A percentile compares a stretch with the other conserved stretches of the same genome.
phyloP scores from a whole-genome alignment of 2,329 filamentous ascomycete species.

The Chaetomiaceae sp. region DNA sequence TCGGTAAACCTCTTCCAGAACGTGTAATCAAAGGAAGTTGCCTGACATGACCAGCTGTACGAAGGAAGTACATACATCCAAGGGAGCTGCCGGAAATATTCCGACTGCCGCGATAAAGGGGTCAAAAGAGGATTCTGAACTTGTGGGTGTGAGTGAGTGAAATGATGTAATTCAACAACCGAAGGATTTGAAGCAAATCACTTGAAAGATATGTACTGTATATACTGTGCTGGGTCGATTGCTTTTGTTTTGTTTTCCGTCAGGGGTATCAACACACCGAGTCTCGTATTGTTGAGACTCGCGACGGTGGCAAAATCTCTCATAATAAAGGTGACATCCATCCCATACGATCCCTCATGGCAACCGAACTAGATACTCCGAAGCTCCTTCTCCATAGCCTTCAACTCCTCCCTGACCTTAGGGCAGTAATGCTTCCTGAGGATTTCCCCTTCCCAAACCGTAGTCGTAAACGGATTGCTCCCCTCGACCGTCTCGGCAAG shows the following conservation, averaged over 20 bases:
- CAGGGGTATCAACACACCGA: constrained; percentile 6
- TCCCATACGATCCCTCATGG: background rate
- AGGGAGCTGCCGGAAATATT: background rate
- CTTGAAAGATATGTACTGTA: too few species aligned
- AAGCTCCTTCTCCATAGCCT: constrained; percentile 64
- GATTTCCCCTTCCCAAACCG: constrained; percentile 90
- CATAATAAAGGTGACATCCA: background rate
- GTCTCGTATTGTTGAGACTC: too few species aligned
- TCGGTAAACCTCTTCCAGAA: constrained; percentile 4
- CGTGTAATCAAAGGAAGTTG: background rate
- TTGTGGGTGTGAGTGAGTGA: too few species aligned
- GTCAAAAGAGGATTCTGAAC: background rate
- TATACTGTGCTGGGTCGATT: too few species aligned
- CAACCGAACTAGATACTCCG: constrained; percentile 8
- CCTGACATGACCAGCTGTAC: too few species aligned
- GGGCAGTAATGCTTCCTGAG: constrained; percentile 82
- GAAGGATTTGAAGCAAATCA: too few species aligned
- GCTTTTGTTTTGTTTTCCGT: too few species aligned
- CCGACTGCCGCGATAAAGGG: too few species aligned
- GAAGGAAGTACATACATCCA: too few species aligned
- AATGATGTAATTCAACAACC: too few species aligned
- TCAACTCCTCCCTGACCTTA: constrained; percentile 71
- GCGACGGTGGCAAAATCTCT: too few species aligned
- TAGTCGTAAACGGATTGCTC: constrained; percentile 85
- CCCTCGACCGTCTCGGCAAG: constrained; percentile 70